A percentile compares a stretch with the other conserved stretches of the same genome.
phyloP scores from a whole-genome alignment of 2,329 filamentous ascomycete genomes.

The Calonectria naviculata region DNA sequence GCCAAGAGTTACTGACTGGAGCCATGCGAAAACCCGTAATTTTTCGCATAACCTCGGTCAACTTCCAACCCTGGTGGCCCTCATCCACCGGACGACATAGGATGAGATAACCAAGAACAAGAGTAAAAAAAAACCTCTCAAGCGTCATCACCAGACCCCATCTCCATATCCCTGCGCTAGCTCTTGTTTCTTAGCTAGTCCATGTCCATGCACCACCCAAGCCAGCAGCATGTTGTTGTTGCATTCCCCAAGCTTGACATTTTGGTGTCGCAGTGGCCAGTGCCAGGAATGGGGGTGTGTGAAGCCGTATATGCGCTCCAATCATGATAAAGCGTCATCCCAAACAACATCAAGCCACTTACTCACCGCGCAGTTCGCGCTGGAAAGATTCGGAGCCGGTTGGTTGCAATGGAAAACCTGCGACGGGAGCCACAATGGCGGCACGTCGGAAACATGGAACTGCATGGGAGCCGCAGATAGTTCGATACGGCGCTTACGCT shows the following conservation, averaged over 20 bases:
- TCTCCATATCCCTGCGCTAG: not conserved
- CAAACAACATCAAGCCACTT: not conserved
- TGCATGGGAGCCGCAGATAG: conserved; percentile 3
- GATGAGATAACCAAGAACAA: not conserved
- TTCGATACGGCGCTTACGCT: not conserved
- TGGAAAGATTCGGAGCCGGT: not conserved
- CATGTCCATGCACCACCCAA: not conserved
- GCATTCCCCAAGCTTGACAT: not conserved
- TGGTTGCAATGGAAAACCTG: not conserved
- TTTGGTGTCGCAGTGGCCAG: not conserved
- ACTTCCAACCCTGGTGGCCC: not conserved
- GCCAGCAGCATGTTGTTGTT: not conserved
- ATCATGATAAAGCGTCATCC: not conserved
- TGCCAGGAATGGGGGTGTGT: not conserved
- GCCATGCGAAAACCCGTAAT: not conserved
- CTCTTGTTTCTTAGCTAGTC: not conserved
- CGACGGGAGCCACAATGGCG: not conserved
- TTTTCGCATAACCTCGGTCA: not conserved
- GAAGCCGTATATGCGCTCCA: conserved; percentile 2
- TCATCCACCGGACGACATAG: not conserved
- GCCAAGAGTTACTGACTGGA: not conserved
- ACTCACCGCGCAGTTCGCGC: not conserved
- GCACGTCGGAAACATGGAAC: not conserved
- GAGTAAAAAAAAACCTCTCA: not conserved
- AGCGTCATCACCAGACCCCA: not conserved